Base-by-base conservation (phyloP, 1,284 basidiomycete species). In the Sphaerobolus stellatus region DNA sequence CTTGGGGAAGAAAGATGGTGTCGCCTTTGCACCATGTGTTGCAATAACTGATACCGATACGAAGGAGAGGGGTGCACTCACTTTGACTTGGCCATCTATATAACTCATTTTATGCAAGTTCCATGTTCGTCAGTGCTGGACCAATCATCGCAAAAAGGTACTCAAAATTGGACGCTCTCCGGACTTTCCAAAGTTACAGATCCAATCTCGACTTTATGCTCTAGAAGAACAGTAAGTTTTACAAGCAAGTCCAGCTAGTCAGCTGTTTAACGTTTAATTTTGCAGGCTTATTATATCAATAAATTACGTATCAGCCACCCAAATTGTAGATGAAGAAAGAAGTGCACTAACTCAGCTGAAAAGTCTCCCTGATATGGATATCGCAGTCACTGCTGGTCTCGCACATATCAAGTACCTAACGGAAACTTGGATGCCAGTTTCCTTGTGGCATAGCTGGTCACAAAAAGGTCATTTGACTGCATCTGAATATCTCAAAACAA, bases 1-100 rank as follows among this genome's bases (percentile, higher is more conserved):
- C n/a, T 45, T 67, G 20, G 54, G 58, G 2, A 27, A 22, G 6
- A 44, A 48, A n/a, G 28, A 46, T 31, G 50, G 51, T 14, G 29
- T 29, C 28, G 38, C 22, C 8, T 74, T 75, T 54, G 53, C 56
- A 14, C 61, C 64, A 1, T 48, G 20, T 7, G 66, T 71, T 5
- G 68, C 61, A 9, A 73, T 71, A 13, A 75, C 73, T 16, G 70
- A 75, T 56, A 75, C 68, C 1, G 73, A 76, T 54, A 34, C 59
- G 4, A 67, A 66, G n/a, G 72, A 75, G 58, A 66, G 67, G 0
- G 58, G 53, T 5, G 72, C 68, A 0, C 65, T 75, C 1, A 36
- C 66, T 4, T 3, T 9, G 1, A 61, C 67, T 22, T 75, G 67
- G 63, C 61, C 61, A 3, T 5, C 28, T 9, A 66, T 75, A 25